phyloP scores from a whole-genome alignment of 352 stramenopile species.

The Globisporangium parvum region DNA sequence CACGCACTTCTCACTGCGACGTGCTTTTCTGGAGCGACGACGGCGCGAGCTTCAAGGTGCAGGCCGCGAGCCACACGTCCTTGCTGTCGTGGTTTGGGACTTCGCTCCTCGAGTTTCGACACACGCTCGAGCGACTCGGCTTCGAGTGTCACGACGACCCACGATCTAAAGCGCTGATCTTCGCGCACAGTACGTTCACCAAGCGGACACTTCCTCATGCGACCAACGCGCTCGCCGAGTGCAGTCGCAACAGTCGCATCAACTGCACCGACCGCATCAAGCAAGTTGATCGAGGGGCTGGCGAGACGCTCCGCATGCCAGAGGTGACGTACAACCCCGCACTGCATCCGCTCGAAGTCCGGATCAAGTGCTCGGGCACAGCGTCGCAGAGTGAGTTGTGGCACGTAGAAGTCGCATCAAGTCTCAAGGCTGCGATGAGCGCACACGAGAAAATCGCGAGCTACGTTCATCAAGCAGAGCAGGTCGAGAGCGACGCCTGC shows the following conservation, averaged over 20 bases:
- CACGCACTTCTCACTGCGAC: background rate
- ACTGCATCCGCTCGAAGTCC: conserved; percentile 50
- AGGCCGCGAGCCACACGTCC: background rate
- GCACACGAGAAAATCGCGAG: conserved; percentile 3
- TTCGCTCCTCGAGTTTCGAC: background rate
- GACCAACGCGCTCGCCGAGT: background rate
- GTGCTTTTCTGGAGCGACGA: conserved; percentile 3
- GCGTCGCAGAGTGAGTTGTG: conserved; percentile 15
- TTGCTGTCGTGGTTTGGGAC: conserved; percentile 2
- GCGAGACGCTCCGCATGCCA: conserved; percentile 21
- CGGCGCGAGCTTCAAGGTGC: conserved; percentile 4
- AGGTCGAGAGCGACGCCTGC: background rate
- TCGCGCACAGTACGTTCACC: conserved; percentile 7
- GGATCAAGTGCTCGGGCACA: conserved; percentile 25
- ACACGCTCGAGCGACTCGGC: conserved; percentile 1
- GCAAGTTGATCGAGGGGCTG: background rate
- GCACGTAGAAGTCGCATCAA: conserved; percentile 35
- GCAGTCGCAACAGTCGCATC: background rate
- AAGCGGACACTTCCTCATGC: background rate
- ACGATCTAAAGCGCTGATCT: background rate
- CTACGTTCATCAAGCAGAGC: conserved; percentile 3
- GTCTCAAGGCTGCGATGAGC: conserved; percentile 16
- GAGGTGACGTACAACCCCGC: conserved; percentile 27
- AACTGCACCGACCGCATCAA: background rate
- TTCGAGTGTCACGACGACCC: conserved; percentile 4